Conservation (phyloP, 2,329 filamentous ascomycete species). For the Fusarium nisikadoi region DNA sequence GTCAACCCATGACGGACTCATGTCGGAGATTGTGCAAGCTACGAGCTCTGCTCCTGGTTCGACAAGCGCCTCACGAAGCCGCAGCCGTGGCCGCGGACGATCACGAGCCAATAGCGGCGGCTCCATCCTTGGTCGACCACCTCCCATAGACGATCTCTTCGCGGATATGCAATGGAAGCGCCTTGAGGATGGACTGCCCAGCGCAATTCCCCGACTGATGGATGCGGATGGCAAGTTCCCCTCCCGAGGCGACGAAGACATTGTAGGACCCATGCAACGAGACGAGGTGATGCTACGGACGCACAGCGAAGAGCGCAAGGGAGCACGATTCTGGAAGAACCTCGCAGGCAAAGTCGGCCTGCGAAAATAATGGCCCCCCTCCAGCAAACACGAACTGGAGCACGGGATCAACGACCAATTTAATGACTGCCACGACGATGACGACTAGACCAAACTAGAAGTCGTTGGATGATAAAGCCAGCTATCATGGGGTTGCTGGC, state of each 20-base stretch:
- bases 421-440: slow-evolving; percentile 41
- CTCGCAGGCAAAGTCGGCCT: slow-evolving; percentile 59
- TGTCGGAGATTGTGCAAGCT: slow-evolving; percentile 60
- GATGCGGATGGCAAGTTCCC: slow-evolving; percentile 87
- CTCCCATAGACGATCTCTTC: slow-evolving; percentile 53
- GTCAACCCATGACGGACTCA: slow-evolving; percentile 72
- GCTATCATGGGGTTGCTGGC: slow-evolving; percentile 35
- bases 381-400: slow-evolving; percentile 10
- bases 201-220: slow-evolving; percentile 74
- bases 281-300: slow-evolving; percentile 64
- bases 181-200: slow-evolving; percentile 67
- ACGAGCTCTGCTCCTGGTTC: slow-evolving; percentile 44
- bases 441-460: slow-evolving; percentile 37
- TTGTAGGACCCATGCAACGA: slow-evolving; percentile 89
- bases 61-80: slow-evolving; percentile 49
- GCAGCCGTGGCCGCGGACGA: slow-evolving; percentile 54
- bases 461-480: slow-evolving; percentile 28
- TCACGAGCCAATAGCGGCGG: slow-evolving; percentile 55
- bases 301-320: slow-evolving; percentile 57
- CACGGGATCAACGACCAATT: slow-evolving; percentile 28
- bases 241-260: slow-evolving; percentile 87
- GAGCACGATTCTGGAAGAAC: slow-evolving; percentile 60
- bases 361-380: slow-evolving; percentile 39
- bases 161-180: slow-evolving; percentile 56
- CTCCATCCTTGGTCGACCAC: slow-evolving; percentile 51